Base-by-base conservation (phyloP, 352 stramenopile species). In the Phytophthora lateralis region DNA sequence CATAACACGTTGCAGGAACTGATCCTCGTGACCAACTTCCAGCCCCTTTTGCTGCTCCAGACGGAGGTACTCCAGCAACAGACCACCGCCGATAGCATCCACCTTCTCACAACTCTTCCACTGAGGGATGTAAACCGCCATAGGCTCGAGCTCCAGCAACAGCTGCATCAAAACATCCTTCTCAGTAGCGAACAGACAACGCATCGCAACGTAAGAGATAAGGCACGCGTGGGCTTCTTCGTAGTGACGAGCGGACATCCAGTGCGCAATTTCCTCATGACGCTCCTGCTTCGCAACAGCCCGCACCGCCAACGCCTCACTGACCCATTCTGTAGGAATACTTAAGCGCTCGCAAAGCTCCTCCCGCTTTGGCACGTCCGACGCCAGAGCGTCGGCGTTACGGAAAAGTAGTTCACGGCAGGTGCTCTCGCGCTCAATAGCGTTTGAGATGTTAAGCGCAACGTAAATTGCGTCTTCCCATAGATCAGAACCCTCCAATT, bases 381-480 rank as follows among this genome's bases (percentile, higher is more conserved):
- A 65, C 29, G 73, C 57, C 7, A 89, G 57, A 45, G 81, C 70
- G 55, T 90, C 80, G 9, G 71, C 80, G 45, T 93, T 87, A 9
- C 83, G 82, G 53, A 84, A 76, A 5, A 95, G 68, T 18, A 96
- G 49, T 15, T 75, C 70, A 29, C 80, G 82, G 21, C 79, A 85
- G 4, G 83, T 87, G 35, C 63, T 51, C 14, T 77, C 75, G 17
- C 88, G 86, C 65, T 93, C 82, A 10, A 30, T 56, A 14, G 56
- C 60, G 30, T 87, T 65, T 7, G 76, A 80, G 51, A 95, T 88
- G 52, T 89, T 95, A 12, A 94, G 72, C 12, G 85, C 69, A 27
- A 96, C 86, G 57, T 93, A 94, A 7, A 93, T 47, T 18, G 85
- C 87, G 17, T 93, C 67, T 41, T 91, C 60, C 80, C 85, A 92